phyloP scores from a whole-genome alignment of 164 flowering plant species.

The Tinospora cordifolia region DNA sequence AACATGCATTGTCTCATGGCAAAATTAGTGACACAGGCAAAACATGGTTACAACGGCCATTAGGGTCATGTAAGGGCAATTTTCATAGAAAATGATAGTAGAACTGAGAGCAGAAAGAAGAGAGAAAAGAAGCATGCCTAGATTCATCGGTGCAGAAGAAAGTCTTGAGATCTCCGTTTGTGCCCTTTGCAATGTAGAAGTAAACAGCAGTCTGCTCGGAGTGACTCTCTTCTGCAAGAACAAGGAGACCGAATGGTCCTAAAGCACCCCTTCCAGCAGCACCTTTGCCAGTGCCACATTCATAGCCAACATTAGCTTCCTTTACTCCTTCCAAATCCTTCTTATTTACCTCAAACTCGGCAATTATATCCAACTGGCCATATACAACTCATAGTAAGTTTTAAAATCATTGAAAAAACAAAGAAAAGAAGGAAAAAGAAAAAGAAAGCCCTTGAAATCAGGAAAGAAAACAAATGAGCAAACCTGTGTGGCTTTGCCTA shows the following conservation, averaged over 20 bases:
- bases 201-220: slow-evolving; percentile 54
- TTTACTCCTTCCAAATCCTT: slow-evolving; percentile 19
- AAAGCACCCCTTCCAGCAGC: slow-evolving; percentile 34
- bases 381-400: background rate
- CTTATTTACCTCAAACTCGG: slow-evolving; percentile 39
- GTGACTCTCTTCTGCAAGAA: slow-evolving; percentile 41
- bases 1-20: too few relatives aligned
- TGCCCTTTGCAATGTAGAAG: slow-evolving; percentile 35
- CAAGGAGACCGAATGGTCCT: slow-evolving; percentile 66
- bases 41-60: background rate
- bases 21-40: too few relatives aligned
- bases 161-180: slow-evolving; percentile 28
- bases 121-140: slow-evolving; percentile 29
- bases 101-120: background rate
- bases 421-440: background rate
- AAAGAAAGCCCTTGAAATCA: background rate
- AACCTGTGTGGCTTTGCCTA: slow-evolving; percentile 47
- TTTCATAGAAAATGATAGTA: background rate
- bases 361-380: slow-evolving; percentile 49
- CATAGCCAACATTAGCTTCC: slow-evolving; percentile 21
- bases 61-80: background rate
- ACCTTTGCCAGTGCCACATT: slow-evolving; percentile 33
- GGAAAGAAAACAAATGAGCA: background rate
- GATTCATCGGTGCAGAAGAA: slow-evolving; percentile 54
- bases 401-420: background rate